phyloP scores from a whole-genome alignment of 202 grass and related monocot genomes.

The Setaria viridis region DNA sequence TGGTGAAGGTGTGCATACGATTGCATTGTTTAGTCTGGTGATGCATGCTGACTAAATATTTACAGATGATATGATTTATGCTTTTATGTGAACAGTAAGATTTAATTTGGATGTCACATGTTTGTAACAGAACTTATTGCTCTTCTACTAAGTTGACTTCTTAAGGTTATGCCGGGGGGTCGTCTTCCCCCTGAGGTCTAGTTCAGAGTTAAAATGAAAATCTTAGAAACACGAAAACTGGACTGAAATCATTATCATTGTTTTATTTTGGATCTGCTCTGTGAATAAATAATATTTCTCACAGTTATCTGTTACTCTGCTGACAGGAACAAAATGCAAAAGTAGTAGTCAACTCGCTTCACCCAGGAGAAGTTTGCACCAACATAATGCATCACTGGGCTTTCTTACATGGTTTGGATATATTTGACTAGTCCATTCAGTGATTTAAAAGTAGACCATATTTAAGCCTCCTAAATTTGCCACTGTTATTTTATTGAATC shows the following conservation, averaged over 20 bases:
- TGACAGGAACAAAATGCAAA: constrained; percentile 59
- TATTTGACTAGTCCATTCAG: background rate
- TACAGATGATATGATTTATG: no score
- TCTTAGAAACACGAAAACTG: no score
- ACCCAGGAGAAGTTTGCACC: constrained; percentile 64
- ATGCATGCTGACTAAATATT: background rate
- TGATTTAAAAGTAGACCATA: background rate
- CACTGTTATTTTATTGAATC: no score
- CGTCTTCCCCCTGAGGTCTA: no score
- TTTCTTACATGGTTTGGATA: constrained; percentile 51
- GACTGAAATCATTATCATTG: no score
- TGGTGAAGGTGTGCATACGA: background rate
- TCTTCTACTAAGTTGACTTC: no score
- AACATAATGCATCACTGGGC: constrained; percentile 54
- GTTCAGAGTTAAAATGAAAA: no score
- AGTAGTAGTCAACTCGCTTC: constrained; percentile 64
- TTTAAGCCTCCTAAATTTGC: background rate
- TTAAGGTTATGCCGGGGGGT: no score
- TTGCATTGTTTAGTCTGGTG: background rate
- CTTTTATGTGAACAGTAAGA: no score
- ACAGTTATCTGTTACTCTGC: background rate
- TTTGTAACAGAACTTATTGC: no score
- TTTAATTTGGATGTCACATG: no score
- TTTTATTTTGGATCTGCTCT: no score
- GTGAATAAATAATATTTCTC: background rate